Base-by-base conservation (phyloP, 2,329 filamentous ascomycete species). In the Aspergillus carbonarius region DNA sequence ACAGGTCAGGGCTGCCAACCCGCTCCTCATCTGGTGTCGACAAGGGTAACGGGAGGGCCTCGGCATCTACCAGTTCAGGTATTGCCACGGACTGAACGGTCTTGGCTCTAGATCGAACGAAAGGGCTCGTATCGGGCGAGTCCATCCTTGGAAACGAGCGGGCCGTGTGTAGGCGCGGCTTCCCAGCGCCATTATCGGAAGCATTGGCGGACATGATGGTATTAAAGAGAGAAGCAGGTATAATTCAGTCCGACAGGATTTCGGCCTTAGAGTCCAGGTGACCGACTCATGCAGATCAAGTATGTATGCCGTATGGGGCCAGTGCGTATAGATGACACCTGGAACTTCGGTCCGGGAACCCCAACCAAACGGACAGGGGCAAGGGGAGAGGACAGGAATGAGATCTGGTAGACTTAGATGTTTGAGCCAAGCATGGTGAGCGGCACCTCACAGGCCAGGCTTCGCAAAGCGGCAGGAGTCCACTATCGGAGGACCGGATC, bases 1-100 rank as follows among this genome's bases (percentile, higher is more conserved):
- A 81, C 39, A 80, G 65, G 66, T 81, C 79, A 1, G 67, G 67
- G 18, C 65, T 63, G 37, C 59, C 55, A 63, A 64, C 66, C 55
- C 63, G 70, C 35, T 66, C 69, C 23, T 67, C 66, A 54, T 63
- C 61, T 49, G 65, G 62, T 50, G 51, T 55, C 15, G 68, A 59
- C 25, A 66, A 53, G 4, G 66, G 55, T 40, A 68, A 48, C 25
- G 67, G 62, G 25, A 72, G 54, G 46, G 61, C 58, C 59, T 70
- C 68, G 25, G 68, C 54, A 51, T 70, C 61, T 54, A 64, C 61
- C 47, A 61, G 60, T 52, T 70, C 69, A n/a, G 67, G 47, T 20
- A 66, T 63, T 25, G 62, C 58, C 13, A 65, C 53, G 5, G 65
- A 64, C 47, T 70, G 69, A 13, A 68, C 65, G 3, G 70, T 65